These are phyloP conservation scores for Phytophthora crassamura DNA, from an alignment of 352 stramenopile genomes.

Conservation along the genomic window DNA sequence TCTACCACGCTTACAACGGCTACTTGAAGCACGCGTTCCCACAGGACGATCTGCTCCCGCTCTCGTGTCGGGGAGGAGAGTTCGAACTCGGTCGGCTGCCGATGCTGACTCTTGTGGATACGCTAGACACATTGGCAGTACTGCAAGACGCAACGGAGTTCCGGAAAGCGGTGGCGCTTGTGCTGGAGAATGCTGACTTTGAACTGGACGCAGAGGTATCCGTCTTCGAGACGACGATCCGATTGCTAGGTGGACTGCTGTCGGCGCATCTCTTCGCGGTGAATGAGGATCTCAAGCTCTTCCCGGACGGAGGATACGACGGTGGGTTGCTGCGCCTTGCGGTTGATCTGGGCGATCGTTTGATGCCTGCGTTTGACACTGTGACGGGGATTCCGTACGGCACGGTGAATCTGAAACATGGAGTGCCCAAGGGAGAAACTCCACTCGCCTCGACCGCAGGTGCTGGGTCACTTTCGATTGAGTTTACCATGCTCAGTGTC, in stretches of 20 bases:
- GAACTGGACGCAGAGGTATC: constrained; percentile 90
- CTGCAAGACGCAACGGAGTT: constrained; percentile 84
- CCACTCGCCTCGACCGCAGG: constrained; percentile 96
- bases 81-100: constrained; percentile 84
- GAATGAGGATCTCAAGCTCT: constrained; percentile 63
- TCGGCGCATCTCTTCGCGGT: constrained; percentile 88
- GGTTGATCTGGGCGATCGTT: constrained; percentile 94
- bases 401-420: constrained; percentile 94
- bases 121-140: constrained; percentile 90
- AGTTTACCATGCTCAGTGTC: constrained; percentile 97
- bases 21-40: constrained; percentile 89
- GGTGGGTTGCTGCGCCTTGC: constrained; percentile 93
- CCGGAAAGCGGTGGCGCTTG: constrained; percentile 65
- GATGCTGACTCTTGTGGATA: constrained; percentile 93
- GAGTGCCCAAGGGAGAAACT: constrained; percentile 94
- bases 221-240: constrained; percentile 95
- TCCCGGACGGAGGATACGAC: constrained; percentile 85
- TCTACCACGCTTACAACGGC: constrained; percentile 89
- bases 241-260: constrained; percentile 90
- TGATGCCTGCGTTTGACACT: constrained; percentile 97
- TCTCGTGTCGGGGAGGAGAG: constrained; percentile 70
- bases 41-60: constrained; percentile 77
- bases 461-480: constrained; percentile 95
- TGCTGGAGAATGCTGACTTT: constrained; percentile 71
- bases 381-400: constrained; percentile 96